Evolutionary conservation across 2,329 filamentous ascomycete genomes (phyloP).

Genomic region (Sporothrix variecibatus): DNA sequence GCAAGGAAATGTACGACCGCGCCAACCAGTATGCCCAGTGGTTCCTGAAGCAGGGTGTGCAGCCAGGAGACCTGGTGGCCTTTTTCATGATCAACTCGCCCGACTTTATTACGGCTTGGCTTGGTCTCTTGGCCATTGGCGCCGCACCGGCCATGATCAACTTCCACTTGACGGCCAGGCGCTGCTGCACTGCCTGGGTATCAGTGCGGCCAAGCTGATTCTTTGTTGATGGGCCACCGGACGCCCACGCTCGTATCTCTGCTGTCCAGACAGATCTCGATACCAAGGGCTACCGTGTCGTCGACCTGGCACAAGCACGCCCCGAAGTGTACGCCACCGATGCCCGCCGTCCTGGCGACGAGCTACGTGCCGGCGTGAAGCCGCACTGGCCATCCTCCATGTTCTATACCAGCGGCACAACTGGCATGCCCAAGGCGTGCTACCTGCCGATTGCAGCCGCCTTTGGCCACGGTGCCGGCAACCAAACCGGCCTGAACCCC

Average conservation of each 20-base stretch:
- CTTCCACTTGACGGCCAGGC: slow-evolving; percentile 65
- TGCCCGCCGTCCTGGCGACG: slow-evolving; percentile 51
- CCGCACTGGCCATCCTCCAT: slow-evolving; percentile 60
- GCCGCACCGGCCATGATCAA: slow-evolving; percentile 72
- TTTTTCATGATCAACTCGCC: slow-evolving; percentile 69
- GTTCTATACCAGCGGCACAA: slow-evolving; percentile 77
- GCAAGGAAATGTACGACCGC: slow-evolving; percentile 56
- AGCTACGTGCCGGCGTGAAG: slow-evolving; percentile 54
- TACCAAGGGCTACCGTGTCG: slow-evolving; percentile 54
- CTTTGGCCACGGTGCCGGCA: slow-evolving; percentile 35
- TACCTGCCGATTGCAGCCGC: slow-evolving; percentile 55
- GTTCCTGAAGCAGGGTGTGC: slow-evolving; percentile 60
- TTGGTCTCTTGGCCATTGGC: slow-evolving; percentile 66
- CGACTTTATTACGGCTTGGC: slow-evolving; percentile 67
- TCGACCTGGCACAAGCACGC: slow-evolving; percentile 53
- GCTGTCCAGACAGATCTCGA: slow-evolving; percentile 56
- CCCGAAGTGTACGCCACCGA: slow-evolving; percentile 41
- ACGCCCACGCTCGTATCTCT: slow-evolving; percentile 58
- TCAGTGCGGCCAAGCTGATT: slow-evolving; percentile 58
- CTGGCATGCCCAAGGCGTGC: slow-evolving; percentile 73
- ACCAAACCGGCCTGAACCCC: slow-evolving; percentile 35
- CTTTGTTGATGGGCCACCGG: slow-evolving; percentile 60
- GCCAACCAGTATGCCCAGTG: slow-evolving; percentile 63
- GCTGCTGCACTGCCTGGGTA: slow-evolving; percentile 64
- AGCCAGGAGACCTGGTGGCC: slow-evolving; percentile 61